Base-by-base conservation (phyloP, 805 yeast genomes). In the Lipomyces starkeyi region DNA sequence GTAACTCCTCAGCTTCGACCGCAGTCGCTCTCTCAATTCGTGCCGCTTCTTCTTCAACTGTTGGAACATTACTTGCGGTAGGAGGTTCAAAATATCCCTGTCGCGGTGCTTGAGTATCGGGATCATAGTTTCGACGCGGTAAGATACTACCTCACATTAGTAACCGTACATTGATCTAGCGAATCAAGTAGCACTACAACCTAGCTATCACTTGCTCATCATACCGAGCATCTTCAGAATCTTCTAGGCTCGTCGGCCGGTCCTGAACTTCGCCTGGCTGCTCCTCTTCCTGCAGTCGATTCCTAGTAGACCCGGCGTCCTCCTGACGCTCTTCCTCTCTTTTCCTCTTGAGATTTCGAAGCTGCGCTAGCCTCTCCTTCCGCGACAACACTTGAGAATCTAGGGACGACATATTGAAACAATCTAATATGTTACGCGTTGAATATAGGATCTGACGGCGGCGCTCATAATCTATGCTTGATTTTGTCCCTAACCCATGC, bases 331-430 rank as follows among this genome's bases (percentile, higher is more conserved):
- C 69, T 9, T 60, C 71, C 17, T 35, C 63, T 13, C 73, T 66
- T 54, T 76, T 76, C 34, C 72, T 68, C 35, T 69, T 69, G 43
- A 77, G 66, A 59, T 68, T 69, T 11, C 79, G 72, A 47, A 77
- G 71, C 64, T 76, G 75, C 14, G 79, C 78, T 32, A 77, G 71
- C 57, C 78, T 63, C 58, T 76, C 78, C 58, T 76, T 76, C 37
- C 80, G 71, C 59, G 72, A 71, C 29, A 69, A 73, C 1, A 77
- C 75, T 56, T 77, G 80, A 25, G 75, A 65, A 59, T 72, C 78
- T 43, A 78, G 54, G 6, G 72, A 67, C 14, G 72, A 66, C 72
- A 69, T 69, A 5, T 8, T 22, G 22, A 20, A 11, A 27, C 5
- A 17, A 8, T 43, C 49, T 14, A n/a, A 2, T 43, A n/a, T 43